phyloP scores from a whole-genome alignment of 352 stramenopile species.

The Peronospora destructor region DNA sequence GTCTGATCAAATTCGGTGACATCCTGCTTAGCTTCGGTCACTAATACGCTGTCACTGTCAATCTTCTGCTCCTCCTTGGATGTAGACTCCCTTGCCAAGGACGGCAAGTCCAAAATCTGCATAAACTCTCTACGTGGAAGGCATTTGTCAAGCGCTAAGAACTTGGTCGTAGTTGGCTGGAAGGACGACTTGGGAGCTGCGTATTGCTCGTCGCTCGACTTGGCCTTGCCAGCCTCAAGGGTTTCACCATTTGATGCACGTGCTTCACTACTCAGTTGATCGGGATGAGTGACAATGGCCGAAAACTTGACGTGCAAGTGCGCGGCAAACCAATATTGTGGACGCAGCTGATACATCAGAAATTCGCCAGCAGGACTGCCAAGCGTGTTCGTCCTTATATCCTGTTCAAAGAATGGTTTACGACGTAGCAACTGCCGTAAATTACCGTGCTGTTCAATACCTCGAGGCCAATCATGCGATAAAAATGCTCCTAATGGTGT shows the following conservation, averaged over 20 bases:
- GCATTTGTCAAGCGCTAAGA: conserved; percentile 97
- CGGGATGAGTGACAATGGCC: conserved; percentile 86
- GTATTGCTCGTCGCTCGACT: conserved; percentile 5
- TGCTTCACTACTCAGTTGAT: conserved; percentile 7
- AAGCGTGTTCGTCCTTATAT: conserved; percentile 90
- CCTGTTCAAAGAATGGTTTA: conserved; percentile 93
- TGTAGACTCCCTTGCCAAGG: conserved; percentile 1
- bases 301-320: conserved; percentile 99
- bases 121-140: conserved; percentile 92
- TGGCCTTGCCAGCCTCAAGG: conserved; percentile 3
- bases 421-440: conserved; percentile 75
- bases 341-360: conserved; percentile 89
- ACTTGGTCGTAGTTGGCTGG: conserved; percentile 29
- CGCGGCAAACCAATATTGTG: conserved; percentile 95
- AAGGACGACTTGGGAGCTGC: conserved; percentile 3
- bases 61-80: conserved; percentile 6
- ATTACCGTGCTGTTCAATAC: conserved; percentile 94
- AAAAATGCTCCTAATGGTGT: conserved; percentile 87
- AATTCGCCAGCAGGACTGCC: conserved; percentile 90
- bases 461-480: conserved; percentile 98
- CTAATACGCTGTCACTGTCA: neutral
- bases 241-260: neutral
- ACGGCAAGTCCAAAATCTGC: conserved; percentile 86
- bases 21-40: conserved; percentile 8
- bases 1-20: neutral